Evolutionary conservation across 2,329 filamentous ascomycete genomes (phyloP).

Genomic region (Hymenoscyphus fructigenus): DNA sequence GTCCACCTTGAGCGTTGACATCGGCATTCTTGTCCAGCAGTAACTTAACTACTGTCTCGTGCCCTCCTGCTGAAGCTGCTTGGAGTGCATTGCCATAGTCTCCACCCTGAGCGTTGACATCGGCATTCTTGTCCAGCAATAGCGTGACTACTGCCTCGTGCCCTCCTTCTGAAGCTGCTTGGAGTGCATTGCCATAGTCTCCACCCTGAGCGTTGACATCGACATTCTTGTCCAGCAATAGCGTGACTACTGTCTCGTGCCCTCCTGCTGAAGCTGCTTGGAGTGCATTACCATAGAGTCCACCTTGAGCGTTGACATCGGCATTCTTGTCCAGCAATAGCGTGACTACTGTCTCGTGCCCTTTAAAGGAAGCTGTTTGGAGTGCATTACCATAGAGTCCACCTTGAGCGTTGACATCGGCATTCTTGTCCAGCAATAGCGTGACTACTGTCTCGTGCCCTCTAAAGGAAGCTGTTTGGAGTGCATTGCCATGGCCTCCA

Average conservation of each 20-base stretch:
- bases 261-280: not conserved
- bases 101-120: not conserved
- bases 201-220: not conserved
- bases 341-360: not conserved
- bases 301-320: not conserved
- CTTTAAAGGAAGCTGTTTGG: no score
- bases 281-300: not conserved
- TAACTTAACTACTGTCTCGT: not conserved
- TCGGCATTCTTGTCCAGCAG: constrained; percentile 3
- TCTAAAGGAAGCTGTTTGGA: not conserved
- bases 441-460: not conserved
- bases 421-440: constrained; percentile 3
- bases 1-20: not conserved
- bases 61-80: not conserved
- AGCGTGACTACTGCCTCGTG: constrained; percentile 4
- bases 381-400: no score
- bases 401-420: not conserved
- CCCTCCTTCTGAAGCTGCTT: not conserved
- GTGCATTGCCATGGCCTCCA: no score
- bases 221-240: constrained; percentile 5
- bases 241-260: not conserved
- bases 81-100: not conserved
- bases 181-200: not conserved
- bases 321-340: constrained; percentile 5
- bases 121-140: constrained; percentile 4